phyloP scores from a whole-genome alignment of 2,329 filamentous ascomycete species.

The Microdochium nivale region DNA sequence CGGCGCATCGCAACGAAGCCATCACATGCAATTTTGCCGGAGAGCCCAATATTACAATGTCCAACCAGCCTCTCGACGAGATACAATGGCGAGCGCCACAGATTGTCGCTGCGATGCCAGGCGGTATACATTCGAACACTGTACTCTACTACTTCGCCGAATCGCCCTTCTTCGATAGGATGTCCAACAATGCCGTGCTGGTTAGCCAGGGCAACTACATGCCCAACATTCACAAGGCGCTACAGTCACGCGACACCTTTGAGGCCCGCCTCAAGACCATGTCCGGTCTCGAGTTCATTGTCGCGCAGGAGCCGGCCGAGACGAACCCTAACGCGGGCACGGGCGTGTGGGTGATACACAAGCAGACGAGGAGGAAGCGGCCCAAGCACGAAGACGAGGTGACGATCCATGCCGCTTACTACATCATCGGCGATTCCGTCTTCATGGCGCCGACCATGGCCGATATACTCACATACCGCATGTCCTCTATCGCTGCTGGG shows the following conservation, averaged over 20 bases:
- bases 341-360: slow-evolving; percentile 62
- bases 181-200: slow-evolving; percentile 58
- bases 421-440: slow-evolving; percentile 56
- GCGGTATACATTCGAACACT: slow-evolving; percentile 52
- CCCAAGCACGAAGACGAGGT: slow-evolving; percentile 49
- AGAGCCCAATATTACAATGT: slow-evolving; percentile 28
- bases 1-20: too few species aligned
- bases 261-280: slow-evolving; percentile 55
- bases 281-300: slow-evolving; percentile 58
- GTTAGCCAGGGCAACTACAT: slow-evolving; percentile 55
- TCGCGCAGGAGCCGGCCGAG: slow-evolving; percentile 57
- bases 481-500: slow-evolving; percentile 46
- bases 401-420: slow-evolving; percentile 51
- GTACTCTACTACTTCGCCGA: slow-evolving; percentile 60
- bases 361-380: slow-evolving; percentile 54
- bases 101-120: slow-evolving; percentile 39
- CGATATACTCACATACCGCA: slow-evolving; percentile 49
- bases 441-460: slow-evolving; percentile 56
- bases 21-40: neutral
- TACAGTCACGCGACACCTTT: slow-evolving; percentile 54
- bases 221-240: slow-evolving; percentile 44
- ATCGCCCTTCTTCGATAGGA: slow-evolving; percentile 60
- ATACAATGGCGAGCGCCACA: slow-evolving; percentile 55
- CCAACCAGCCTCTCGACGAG: slow-evolving; percentile 45
- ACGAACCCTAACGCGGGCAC: slow-evolving; percentile 51